phyloP scores from a whole-genome alignment of 805 yeast genomes.

The Jamesozyma hellenica region DNA sequence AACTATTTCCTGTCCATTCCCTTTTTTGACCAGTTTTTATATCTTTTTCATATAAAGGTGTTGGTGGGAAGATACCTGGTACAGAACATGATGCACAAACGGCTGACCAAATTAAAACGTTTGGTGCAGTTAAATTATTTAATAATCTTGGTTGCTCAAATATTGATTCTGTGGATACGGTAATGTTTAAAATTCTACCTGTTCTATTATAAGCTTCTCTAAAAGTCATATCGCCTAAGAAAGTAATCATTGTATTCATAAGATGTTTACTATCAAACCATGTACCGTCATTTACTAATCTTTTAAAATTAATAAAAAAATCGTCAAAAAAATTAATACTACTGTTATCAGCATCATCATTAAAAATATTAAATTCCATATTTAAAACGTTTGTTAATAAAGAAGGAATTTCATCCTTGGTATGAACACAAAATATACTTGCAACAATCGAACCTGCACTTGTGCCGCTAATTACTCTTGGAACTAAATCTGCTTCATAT shows the following conservation, averaged over 20 bases:
- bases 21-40: slow-evolving; percentile 58
- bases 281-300: slow-evolving; percentile 74
- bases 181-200: slow-evolving; percentile 83
- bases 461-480: slow-evolving; percentile 84
- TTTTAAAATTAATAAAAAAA: slow-evolving; percentile 40
- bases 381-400: slow-evolving; percentile 41
- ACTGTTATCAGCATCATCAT: slow-evolving; percentile 42
- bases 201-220: slow-evolving; percentile 92
- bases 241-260: slow-evolving; percentile 59
- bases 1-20: slow-evolving; percentile 67
- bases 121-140: slow-evolving; percentile 71
- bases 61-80: slow-evolving; percentile 84
- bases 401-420: slow-evolving; percentile 55
- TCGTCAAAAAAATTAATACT: slow-evolving; percentile 45
- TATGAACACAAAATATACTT: slow-evolving; percentile 71
- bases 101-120: slow-evolving; percentile 77
- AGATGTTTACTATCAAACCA: slow-evolving; percentile 74
- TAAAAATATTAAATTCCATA: slow-evolving; percentile 44
- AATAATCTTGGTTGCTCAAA: slow-evolving; percentile 85
- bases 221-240: slow-evolving; percentile 85
- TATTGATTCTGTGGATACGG: slow-evolving; percentile 83
- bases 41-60: slow-evolving; percentile 75
- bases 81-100: slow-evolving; percentile 90
- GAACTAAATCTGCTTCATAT: slow-evolving; percentile 63
- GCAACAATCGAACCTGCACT: slow-evolving; percentile 96